These are phyloP conservation scores for Solanum chilense DNA, from an alignment of 257 asterid species.

Conservation along the genomic window DNA sequence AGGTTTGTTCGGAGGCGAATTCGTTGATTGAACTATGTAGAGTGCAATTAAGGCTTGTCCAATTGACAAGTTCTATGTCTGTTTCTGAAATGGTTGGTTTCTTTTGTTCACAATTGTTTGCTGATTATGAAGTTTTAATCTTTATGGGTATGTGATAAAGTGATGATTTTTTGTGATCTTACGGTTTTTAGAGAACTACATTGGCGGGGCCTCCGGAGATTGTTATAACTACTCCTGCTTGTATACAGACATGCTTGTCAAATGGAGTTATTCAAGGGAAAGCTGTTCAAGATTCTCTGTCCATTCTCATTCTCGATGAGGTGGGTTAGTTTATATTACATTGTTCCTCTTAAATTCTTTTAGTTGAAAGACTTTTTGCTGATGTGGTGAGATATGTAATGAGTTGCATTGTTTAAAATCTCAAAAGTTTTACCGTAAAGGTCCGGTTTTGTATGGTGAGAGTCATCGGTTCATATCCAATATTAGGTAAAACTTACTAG, in stretches of 20 bases:
- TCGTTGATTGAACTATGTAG: constrained; percentile 71
- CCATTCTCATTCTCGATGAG: constrained; percentile 89
- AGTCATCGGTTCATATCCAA: neutral
- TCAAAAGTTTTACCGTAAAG: neutral
- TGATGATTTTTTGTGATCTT: neutral
- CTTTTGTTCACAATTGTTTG: neutral
- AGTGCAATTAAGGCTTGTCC: constrained; percentile 65
- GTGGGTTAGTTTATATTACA: constrained; percentile 18
- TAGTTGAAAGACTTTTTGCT: neutral
- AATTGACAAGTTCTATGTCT: constrained; percentile 69
- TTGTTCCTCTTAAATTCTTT: neutral
- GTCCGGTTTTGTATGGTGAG: neutral
- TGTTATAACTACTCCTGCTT: constrained; percentile 83
- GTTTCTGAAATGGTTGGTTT: constrained; percentile 62
- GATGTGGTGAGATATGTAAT: neutral
- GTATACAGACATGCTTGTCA: constrained; percentile 56
- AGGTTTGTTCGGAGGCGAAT: constrained; percentile 64
- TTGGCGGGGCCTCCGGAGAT: constrained; percentile 77
- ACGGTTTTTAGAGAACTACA: constrained; percentile 48
- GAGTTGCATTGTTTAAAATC: neutral
- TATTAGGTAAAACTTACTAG: neutral
- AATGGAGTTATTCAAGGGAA: constrained; percentile 45
- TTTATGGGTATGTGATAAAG: neutral
- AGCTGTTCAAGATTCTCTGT: constrained; percentile 75
- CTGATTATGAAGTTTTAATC: neutral